Evolutionary conservation across 1,284 basidiomycete genomes (phyloP), one percentile per base, ranked within the genome.

Genomic region (Xerocomus amazonicus): DNA sequence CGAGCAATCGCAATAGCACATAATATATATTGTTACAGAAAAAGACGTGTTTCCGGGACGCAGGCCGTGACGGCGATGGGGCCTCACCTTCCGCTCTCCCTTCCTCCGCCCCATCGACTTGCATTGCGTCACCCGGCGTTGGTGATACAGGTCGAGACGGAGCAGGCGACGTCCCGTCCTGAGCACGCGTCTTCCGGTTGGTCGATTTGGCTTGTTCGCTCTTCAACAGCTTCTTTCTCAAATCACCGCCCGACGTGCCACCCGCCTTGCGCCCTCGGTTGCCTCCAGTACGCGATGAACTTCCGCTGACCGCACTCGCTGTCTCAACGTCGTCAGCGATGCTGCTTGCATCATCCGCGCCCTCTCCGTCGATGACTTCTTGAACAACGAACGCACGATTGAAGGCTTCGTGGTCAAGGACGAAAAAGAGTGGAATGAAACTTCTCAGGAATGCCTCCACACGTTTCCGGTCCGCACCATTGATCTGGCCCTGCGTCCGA

Each of bases 11-110:
- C 60, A 97, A 70, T 39, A 97, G 73, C 12, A 84, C 81, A 72
- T 97, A 99, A 64, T 92, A 92, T 36, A 84, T 78, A 32, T 90
- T 92, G 70, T 96, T 97, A 56, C 87, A 84, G 71, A 93, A 97
- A 71, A 97, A 93, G 13, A 80, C 78, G 56, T 81, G 77, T 56
- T 75, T 76, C 35, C 76, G 71, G 27, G 75, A 63, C 4, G 66
- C 57, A 6, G 51, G 58, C 42, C 64, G 58, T 29, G 56, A 58
- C 14, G 53, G 48, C 23, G 53, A 39, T 33, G 43, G 9, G 9
- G 50, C n/a, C 47, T 63, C 64, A 45, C 43, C 57, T 57, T 59
- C 68, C 48, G 40, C 46, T 51, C 62, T 56, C 40, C 57, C 55
- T 57, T 66, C 54, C 50, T 61, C 55, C 40, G 66, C 54, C 17